Evolutionary conservation across 106 monocot genomes (phyloP), one percentile per base, ranked within the genome.

Genomic region (Dendrobium catenatum): DNA sequence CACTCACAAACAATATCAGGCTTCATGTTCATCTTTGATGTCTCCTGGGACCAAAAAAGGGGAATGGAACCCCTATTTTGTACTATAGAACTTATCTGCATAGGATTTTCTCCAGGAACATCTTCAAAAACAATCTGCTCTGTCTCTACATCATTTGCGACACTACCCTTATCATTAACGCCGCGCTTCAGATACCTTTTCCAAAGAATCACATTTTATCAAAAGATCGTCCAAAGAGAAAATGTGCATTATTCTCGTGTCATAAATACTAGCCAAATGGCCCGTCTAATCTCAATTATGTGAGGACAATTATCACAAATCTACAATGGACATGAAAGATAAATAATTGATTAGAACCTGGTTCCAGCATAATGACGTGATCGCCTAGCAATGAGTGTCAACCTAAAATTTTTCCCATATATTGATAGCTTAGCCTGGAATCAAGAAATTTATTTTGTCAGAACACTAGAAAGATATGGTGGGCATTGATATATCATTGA

Each of bases 81-180:
- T 31, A 99, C 93, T 44, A 95, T 85, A 79, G 99, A 99, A 88
- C 86, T 89, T 83, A 95, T 89, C 24, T 95, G 91, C 42, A 81
- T 81, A 20, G 99, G 91, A 79, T 26, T 67, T 61, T 77, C 87
- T 54, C 76, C 87, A 78, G 87, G 79, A 80, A 79, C 80, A 37
- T 89, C 88, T 81, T 91, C 91, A 87, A 80, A 93, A 5, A 95
- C 91, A 81, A 99, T 95, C 72, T 99, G 99, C 75, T 99, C 99
- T 27, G 91, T 99, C 84, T 99, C 99, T 72, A 99, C 99, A 86
- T 99, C 99, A 89, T 99, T 99, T 66, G 99, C 99, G 24, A 99
- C 99, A 74, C 91, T 90, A n/a, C 99, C 99, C 20, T 86, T 90
- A 74, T 90, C 90, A 84, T 95, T 99, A 77, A 99, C 91, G 42